Base-by-base conservation (phyloP, 805 yeast genomes). In the Dipodascus geniculatus region DNA sequence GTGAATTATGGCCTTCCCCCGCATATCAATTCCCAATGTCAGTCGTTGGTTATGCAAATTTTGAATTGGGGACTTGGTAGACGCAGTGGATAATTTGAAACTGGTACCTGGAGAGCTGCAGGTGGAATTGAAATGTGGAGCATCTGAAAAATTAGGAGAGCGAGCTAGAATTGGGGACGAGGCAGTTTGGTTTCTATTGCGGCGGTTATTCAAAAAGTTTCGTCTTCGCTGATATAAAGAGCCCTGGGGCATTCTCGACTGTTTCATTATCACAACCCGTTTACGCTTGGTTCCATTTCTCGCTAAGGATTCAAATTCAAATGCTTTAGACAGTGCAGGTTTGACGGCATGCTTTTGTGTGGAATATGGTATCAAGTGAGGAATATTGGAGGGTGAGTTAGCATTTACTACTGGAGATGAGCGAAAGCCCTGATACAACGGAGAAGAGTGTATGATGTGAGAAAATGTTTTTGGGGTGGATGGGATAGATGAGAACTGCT, bases 391-490 rank as follows among this genome's bases (percentile, higher is more conserved):
- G 17, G 49, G 49, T 14, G 24, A 22, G 19, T 47, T 17, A 6
- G 31, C 49, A 42, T 11, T 42, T n/a, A 14, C 28, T 33, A 55
- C 56, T 17, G 60, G 60, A 22, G 58, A 53, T n/a, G 58, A 53
- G 16, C 38, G 51, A 50, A 53, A 58, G 49, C 60, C 60, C 22
- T 51, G 55, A 49, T 58, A 57, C 22, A 58, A 58, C 3, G 61
- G 61, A 23, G 62, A 59, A 16, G 61, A 58, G 24, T 52, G 54
- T 48, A 59, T 54, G 51, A 58, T 54, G 38, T 55, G 42, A 20
- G 59, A 56, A 50, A 58, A 58, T 35, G 61, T 53, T 24, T 58
- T 57, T 23, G 59, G 60, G 9, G 57, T 55, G 42, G 22, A 28
- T 11, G 59, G 59, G n/a, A 50, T 47, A 4, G 55, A 23, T 8